Percentiles rank a stretch among this genome's conserved stretches.
These are phyloP conservation scores for Incumbomyces lentus DNA, from an alignment of 2,329 filamentous ascomycete genomes.

Conservation along the genomic window DNA sequence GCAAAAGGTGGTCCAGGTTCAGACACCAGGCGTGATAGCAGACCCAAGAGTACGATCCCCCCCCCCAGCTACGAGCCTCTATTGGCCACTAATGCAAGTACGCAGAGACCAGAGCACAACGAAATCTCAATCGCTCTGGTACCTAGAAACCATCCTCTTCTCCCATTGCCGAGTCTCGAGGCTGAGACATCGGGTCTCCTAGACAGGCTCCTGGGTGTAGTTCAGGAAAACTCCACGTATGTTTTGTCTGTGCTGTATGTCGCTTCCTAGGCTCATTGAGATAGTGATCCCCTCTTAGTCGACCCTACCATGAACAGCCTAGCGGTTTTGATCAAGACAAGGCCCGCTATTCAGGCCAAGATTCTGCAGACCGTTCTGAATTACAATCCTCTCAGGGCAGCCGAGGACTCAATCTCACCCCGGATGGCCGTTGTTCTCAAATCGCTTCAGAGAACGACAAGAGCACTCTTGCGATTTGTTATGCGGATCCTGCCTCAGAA, in stretches of 20 bases:
- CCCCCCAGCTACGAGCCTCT: background rate
- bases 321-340: constrained; percentile 68
- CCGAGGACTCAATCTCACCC: constrained; percentile 64
- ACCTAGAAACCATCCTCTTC: constrained; percentile 67
- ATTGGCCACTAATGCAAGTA: constrained; percentile 1
- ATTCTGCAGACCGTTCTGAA: constrained; percentile 76
- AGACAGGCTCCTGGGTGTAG: constrained; percentile 71
- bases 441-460: constrained; percentile 90
- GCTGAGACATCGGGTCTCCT: constrained; percentile 85
- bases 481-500: constrained; percentile 78
- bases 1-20: constrained; percentile 82
- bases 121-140: constrained; percentile 84
- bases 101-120: constrained; percentile 59
- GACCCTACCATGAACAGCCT: constrained; percentile 87
- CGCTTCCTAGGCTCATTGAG: background rate
- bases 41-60: constrained; percentile 64
- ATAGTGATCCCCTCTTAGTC: constrained; percentile 74
- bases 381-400: constrained; percentile 83
- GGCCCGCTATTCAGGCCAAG: constrained; percentile 71
- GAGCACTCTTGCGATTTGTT: constrained; percentile 72
- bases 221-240: constrained; percentile 80
- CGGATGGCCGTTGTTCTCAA: constrained; percentile 72
- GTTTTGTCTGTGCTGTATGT: constrained; percentile 21
- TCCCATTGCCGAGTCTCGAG: constrained; percentile 72
- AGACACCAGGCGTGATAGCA: constrained; percentile 70